Conservation (phyloP, 2,329 filamentous ascomycete genomes). For the Fusarium musae region DNA sequence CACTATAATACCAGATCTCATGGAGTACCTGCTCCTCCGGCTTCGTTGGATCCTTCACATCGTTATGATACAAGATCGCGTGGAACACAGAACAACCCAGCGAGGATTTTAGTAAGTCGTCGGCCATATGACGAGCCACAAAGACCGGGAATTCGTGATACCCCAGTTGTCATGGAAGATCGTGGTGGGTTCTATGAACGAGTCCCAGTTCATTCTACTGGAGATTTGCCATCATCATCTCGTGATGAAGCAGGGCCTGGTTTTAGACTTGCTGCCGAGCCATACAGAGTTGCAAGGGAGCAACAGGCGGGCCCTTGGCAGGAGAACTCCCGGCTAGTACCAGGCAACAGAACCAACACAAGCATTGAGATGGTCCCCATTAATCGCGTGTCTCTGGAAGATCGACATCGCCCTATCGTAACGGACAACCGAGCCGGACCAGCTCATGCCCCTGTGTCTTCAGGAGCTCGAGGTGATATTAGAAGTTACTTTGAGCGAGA, state of each 20-base stretch:
- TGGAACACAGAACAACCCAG: conserved; percentile 29
- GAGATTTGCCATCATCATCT: conserved; percentile 10
- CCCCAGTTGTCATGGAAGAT: conserved; percentile 54
- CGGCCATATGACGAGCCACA: conserved; percentile 48
- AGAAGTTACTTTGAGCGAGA: conserved; percentile 15
- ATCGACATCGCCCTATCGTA: conserved; percentile 11
- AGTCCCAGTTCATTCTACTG: conserved; percentile 36
- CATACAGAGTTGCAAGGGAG: conserved; percentile 21
- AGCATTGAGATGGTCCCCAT: conserved; percentile 37
- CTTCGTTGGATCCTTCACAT: conserved; percentile 1
- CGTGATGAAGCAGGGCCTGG: conserved; percentile 27
- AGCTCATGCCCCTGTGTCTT: neutral
- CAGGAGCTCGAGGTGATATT: conserved; percentile 8
- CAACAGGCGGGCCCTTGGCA: conserved; percentile 37
- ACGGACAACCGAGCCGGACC: conserved; percentile 18
- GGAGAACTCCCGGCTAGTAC: conserved; percentile 33
- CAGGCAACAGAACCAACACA: conserved; percentile 30
- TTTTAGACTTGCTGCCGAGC: conserved; percentile 20
- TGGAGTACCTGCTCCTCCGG: neutral
- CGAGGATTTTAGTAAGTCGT: conserved; percentile 36
- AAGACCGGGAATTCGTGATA: conserved; percentile 47
- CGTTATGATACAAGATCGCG: conserved; percentile 23
- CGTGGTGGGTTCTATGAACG: conserved; percentile 53
- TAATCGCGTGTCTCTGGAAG: conserved; percentile 14
- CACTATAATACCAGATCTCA: conserved; percentile 17